Evolutionary conservation across 2,329 filamentous ascomycete species (phyloP).

Genomic region (Pestalotiopsis sp.): DNA sequence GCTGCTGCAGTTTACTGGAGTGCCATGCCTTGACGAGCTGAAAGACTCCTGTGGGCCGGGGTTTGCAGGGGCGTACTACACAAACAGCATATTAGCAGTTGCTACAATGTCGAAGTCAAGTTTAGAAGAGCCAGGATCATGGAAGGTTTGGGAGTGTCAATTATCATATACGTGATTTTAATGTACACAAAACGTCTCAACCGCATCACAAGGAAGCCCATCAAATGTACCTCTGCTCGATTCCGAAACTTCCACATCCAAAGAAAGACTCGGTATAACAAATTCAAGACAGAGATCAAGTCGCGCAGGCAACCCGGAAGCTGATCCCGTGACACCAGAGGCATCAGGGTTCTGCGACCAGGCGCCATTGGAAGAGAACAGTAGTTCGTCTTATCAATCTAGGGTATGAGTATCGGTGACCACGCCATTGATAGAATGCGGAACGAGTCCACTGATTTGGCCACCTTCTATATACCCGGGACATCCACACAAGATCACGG

Average conservation of each 20-base stretch:
- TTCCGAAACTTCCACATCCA: slow-evolving; percentile 50
- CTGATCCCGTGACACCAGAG: slow-evolving; percentile 39
- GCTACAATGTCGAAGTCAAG: background rate
- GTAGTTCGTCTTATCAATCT: slow-evolving; percentile 42
- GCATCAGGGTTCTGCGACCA: slow-evolving; percentile 36
- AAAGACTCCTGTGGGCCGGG: background rate
- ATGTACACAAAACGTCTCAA: background rate
- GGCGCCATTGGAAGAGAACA: slow-evolving; percentile 26
- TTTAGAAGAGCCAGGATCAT: background rate
- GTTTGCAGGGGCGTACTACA: background rate
- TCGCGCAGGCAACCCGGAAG: slow-evolving; percentile 14
- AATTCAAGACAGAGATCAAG: slow-evolving; percentile 32
- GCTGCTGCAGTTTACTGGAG: slow-evolving; percentile 40
- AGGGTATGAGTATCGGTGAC: slow-evolving; percentile 70
- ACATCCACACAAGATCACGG: slow-evolving; percentile 8
- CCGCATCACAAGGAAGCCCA: background rate
- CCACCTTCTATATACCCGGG: slow-evolving; percentile 64
- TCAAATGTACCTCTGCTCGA: slow-evolving; percentile 49
- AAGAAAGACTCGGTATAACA: slow-evolving; percentile 47
- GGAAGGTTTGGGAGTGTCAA: background rate
- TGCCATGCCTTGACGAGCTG: slow-evolving; percentile 3
- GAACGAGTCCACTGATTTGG: slow-evolving; percentile 41
- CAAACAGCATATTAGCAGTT: background rate
- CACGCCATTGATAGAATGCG: slow-evolving; percentile 50
- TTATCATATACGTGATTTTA: background rate